Base-by-base conservation (phyloP, 2,329 filamentous ascomycete species). In the Simplicillium aogashimaense region DNA sequence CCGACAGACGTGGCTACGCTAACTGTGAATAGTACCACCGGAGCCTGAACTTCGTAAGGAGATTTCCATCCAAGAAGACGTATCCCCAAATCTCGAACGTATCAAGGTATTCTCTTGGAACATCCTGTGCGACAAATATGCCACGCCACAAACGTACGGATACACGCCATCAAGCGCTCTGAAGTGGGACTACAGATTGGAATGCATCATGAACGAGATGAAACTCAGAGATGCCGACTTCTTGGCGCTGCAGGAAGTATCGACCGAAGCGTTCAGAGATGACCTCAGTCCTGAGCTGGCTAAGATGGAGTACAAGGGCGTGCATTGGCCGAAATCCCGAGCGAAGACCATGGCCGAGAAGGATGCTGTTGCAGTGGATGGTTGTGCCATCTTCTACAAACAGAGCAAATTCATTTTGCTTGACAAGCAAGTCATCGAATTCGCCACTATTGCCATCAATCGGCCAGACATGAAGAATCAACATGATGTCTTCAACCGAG, bases 331-430 rank as follows among this genome's bases (percentile, higher is more conserved):
- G 35, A 90, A 94, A 59, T 83, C 85, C 33, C 79, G 92, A 55
- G 86, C 89, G 29, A 85, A 84, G 63, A 95, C 90, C 8, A 94
- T 97, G 86, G 76, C 77, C 12, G 87, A 94, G 54, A 86, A 83
- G 62, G 87, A 95, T 50, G 85, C 88, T 5, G 85, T 83, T 53
- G 70, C 74, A n/a, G 90, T 98, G 11, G 92, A 98, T 63, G 92
- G 92, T 10, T 97, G 92, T 61, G 92, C 92, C 29, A 90, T 89
- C 38, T 97, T 98, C 64, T 97, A 86, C 74, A 97, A 95, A 67
- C 81, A 81, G 56, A 89, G 80, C 72, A 97, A 95, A 67, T 97
- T 84, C 63, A 85, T 95, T 44, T 66, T 95, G 43, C 75, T 98
- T 17, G 90, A 97, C 66, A 95, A 95, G 67, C 86, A 94, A 56